A percentile compares a stretch with the other conserved stretches of the same genome.
phyloP scores from a whole-genome alignment of 2,329 filamentous ascomycete genomes.

The Sporothrix euskadiensis region DNA sequence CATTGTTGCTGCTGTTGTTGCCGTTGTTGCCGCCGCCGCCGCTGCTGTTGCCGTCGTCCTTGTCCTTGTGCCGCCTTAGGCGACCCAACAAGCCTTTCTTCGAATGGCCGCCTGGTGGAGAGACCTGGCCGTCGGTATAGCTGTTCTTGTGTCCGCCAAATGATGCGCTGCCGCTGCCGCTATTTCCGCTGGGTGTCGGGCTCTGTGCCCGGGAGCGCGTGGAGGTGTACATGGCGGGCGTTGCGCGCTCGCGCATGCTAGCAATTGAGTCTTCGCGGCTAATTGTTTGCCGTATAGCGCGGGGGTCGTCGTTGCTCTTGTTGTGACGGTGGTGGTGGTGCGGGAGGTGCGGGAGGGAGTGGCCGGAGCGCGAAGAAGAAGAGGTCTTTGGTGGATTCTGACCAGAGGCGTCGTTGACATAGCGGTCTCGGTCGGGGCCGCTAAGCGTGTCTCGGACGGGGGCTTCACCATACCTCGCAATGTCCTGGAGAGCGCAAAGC shows the following conservation, averaged over 20 bases:
- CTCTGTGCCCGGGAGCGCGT: conserved; percentile 67
- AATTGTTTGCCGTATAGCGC: conserved; percentile 67
- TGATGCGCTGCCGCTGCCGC: conserved; percentile 43
- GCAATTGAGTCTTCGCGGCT: conserved; percentile 72
- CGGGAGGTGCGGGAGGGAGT: conserved; percentile 64
- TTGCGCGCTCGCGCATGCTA: conserved; percentile 56
- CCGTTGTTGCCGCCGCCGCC: neutral
- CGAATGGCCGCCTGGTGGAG: conserved; percentile 55
- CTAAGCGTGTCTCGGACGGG: conserved; percentile 70
- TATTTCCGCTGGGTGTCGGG: conserved; percentile 75
- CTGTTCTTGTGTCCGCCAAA: conserved; percentile 45
- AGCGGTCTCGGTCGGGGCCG: conserved; percentile 69
- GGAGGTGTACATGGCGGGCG: conserved; percentile 45
- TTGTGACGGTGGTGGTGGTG: conserved; percentile 63
- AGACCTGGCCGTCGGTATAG: conserved; percentile 55
- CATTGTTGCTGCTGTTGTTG: neutral
- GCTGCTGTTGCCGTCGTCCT: conserved; percentile 43
- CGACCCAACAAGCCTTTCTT: conserved; percentile 55
- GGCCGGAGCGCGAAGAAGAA: conserved; percentile 61
- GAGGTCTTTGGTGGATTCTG: conserved; percentile 61
- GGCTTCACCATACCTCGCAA: conserved; percentile 74
- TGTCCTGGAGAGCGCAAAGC: conserved; percentile 55
- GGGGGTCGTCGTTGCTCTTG: conserved; percentile 66
- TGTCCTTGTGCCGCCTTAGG: conserved; percentile 59
- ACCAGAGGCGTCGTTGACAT: conserved; percentile 51